Base-by-base conservation (phyloP, 2,329 filamentous ascomycete species). In the Colletotrichum spinosum region DNA sequence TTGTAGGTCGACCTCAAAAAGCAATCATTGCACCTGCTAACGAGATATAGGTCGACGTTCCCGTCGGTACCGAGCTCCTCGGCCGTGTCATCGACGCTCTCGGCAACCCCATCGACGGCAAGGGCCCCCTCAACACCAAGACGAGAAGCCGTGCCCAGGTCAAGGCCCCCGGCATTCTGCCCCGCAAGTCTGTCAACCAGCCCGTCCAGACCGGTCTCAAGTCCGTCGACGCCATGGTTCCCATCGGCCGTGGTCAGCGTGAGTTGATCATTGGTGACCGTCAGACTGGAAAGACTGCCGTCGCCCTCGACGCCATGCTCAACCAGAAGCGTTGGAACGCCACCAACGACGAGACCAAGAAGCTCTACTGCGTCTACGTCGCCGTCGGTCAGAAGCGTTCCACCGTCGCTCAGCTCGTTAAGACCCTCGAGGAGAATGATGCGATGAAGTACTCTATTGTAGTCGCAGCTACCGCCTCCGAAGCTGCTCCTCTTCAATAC, bases 181-280 rank as follows among this genome's bases (percentile, higher is more conserved):
- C 96, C 79, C 94, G 96, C 83, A 90, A 87, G 77, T 99, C 96
- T 81, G 96, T 99, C 90, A 94, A 94, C 86, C 88, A 99, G 89
- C 95, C 96, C 74, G 95, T 99, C 73, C 96, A 99, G 91, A 99
- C 96, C 81, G 96, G 96, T 88, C 91, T 98, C 76, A 99, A 99
- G 90, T 97, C 93, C 76, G 88, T 99, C 86, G 96, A 99, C 81
- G 94, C 96, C 85, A 98, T 99, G 96, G 96, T 99, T 76, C 96
- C 96, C 77, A 97, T 99, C 77, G 96, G 96, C 81, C 96, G 96
- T 95, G 96, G 96, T 79, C 96, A 99, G 89, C 96, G 96, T 95
- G 96, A 99, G 88, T 87, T 99, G 89, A 98, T 99, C 83, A 99
- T 99, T 84, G 96, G 96, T 88, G 96, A 99, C 82, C 96, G 96